phyloP scores from a whole-genome alignment of 1,284 basidiomycete genomes.

The Trametes pubescens region DNA sequence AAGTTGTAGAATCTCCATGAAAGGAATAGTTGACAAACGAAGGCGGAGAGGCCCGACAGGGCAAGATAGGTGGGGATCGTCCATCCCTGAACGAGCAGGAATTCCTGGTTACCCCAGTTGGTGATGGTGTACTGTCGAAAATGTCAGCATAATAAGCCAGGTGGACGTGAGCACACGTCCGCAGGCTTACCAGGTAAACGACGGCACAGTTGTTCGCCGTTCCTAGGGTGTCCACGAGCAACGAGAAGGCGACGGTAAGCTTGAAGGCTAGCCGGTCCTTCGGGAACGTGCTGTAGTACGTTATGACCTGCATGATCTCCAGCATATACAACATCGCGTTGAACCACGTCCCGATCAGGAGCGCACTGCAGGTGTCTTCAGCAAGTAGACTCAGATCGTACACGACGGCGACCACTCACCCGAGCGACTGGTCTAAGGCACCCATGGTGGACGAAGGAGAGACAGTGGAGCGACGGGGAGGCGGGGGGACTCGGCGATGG shows the following conservation, averaged over 20 bases:
- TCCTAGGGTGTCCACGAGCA: constrained; percentile 3
- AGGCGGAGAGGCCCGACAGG: constrained; percentile 9
- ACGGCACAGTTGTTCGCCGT: constrained; percentile 10
- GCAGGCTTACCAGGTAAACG: constrained; percentile 5
- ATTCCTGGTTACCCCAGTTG: constrained; percentile 4
- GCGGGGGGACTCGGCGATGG: not conserved
- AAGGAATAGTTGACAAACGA: constrained; percentile 12
- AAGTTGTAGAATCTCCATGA: constrained; percentile 10
- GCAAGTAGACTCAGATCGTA: too few relatives aligned
- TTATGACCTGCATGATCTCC: constrained; percentile 5
- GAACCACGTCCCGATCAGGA: constrained; percentile 13
- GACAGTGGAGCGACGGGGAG: not conserved
- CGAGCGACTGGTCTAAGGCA: constrained; percentile 7
- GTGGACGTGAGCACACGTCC: not conserved
- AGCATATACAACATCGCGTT: constrained; percentile 11
- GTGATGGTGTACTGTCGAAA: constrained; percentile 2
- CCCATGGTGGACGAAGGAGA: constrained; percentile 6
- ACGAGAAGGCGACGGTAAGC: constrained; percentile 5
- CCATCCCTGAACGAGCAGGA: constrained; percentile 8
- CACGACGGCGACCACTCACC: not conserved
- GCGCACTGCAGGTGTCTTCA: not conserved
- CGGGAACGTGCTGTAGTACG: constrained; percentile 9
- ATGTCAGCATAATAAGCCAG: not conserved
- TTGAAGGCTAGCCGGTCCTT: constrained; percentile 1
- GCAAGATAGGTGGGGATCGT: constrained; percentile 9